Conservation (phyloP, 2,329 filamentous ascomycete genomes). For the Calycina marina region DNA sequence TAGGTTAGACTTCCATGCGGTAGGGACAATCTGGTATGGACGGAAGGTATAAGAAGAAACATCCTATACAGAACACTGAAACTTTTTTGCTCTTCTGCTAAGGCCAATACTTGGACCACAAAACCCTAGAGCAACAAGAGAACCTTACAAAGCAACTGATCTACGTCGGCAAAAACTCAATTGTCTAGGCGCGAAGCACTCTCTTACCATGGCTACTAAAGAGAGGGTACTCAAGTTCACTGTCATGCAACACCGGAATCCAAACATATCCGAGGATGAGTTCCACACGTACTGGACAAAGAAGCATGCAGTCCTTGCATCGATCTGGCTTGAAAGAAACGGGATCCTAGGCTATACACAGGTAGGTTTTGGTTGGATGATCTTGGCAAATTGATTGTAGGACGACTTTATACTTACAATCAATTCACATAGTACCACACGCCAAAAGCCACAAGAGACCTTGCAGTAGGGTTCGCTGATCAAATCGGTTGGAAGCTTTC, state of each 20-base stretch:
- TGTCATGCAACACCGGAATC: constrained; percentile 1
- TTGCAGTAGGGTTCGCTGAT: constrained; percentile 1
- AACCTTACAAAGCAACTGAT: too few relatives aligned
- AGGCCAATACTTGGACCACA: too few relatives aligned
- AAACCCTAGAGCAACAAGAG: too few relatives aligned
- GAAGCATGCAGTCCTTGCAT: constrained; percentile 1
- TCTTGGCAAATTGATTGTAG: too few relatives aligned
- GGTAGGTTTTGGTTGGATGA: constrained; percentile 1
- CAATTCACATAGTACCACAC: constrained; percentile 1
- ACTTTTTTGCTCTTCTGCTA: too few relatives aligned
- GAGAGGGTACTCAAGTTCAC: constrained; percentile 1
- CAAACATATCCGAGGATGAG: background rate
- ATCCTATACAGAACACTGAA: too few relatives aligned
- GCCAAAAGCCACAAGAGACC: background rate
- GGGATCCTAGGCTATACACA: constrained; percentile 3
- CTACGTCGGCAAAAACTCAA: too few relatives aligned
- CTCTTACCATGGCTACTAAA: constrained; percentile 2
- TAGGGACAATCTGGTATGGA: too few relatives aligned
- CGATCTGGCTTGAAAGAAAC: constrained; percentile 2
- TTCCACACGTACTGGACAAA: constrained; percentile 2
- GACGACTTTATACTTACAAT: background rate
- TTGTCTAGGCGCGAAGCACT: too few relatives aligned
- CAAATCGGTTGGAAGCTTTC: constrained; percentile 1
- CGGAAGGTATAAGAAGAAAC: too few relatives aligned
- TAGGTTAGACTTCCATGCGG: too few relatives aligned